These are phyloP conservation scores for Hyphopichia pseudoburtonii DNA, from an alignment of 1,139 yeast species.

Conservation along the genomic window DNA sequence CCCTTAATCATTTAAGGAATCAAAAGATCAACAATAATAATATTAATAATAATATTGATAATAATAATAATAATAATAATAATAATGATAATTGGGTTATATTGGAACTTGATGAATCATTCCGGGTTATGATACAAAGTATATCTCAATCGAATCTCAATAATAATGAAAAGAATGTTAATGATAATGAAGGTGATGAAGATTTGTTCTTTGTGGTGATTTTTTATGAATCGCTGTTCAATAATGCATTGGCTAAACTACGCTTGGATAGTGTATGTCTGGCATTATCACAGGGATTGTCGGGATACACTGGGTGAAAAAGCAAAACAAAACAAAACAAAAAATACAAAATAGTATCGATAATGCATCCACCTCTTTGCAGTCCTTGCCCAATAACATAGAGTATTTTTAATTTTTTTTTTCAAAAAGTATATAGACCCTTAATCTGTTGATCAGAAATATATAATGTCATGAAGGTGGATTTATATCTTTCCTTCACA, in stretches of 20 bases:
- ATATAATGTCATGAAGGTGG: no score
- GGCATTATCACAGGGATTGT: conserved; percentile 33
- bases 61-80: conserved; percentile 7
- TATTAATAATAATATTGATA: not conserved
- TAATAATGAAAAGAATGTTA: conserved; percentile 2
- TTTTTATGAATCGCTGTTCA: conserved; percentile 33
- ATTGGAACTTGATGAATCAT: conserved; percentile 30
- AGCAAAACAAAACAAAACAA: not conserved
- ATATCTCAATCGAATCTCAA: not conserved
- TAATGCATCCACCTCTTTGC: no score
- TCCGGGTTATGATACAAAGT: conserved; percentile 25
- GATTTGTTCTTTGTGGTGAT: conserved; percentile 26
- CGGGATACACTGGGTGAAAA: conserved; percentile 17
- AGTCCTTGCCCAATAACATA: no score
- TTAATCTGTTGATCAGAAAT: no score
- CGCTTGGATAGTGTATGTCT: conserved; percentile 37
- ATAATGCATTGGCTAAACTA: conserved; percentile 44
- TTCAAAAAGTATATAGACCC: no score
- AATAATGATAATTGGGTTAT: conserved; percentile 24
- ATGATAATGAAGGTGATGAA: conserved; percentile 7
- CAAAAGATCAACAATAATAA: conserved; percentile 6
- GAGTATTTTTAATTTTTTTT: no score
- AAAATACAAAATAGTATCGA: not conserved
- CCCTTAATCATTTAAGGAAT: conserved; percentile 33
- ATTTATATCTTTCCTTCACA: no score